Evolutionary conservation across 2,329 filamentous ascomycete genomes (phyloP).

Genomic region (Tolypocladium sp.): DNA sequence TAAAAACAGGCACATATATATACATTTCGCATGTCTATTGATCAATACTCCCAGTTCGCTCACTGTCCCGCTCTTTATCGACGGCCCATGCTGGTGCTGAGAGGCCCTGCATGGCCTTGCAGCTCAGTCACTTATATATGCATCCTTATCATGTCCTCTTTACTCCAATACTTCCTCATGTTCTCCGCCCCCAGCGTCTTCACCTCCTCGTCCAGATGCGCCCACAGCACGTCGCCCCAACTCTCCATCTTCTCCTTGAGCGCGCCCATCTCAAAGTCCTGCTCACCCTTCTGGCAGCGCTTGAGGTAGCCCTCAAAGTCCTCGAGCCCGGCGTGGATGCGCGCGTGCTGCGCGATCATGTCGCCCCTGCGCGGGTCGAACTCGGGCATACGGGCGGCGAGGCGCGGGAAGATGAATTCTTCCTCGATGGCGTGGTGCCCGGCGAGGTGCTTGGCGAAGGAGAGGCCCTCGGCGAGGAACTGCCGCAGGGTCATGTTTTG

Average conservation of each 20-base stretch:
- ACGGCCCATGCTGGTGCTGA: neutral
- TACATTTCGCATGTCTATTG: neutral
- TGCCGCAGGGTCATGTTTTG: slow-evolving; percentile 55
- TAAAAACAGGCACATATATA: neutral
- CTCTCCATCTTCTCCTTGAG: slow-evolving; percentile 65
- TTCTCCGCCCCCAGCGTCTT: slow-evolving; percentile 70
- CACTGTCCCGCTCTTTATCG: slow-evolving; percentile 25
- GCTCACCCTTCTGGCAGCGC: slow-evolving; percentile 53
- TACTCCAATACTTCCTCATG: slow-evolving; percentile 75
- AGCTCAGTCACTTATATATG: slow-evolving; percentile 35
- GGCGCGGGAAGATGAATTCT: slow-evolving; percentile 65
- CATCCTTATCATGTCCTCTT: slow-evolving; percentile 64
- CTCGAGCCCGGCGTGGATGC: slow-evolving; percentile 72
- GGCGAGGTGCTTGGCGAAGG: slow-evolving; percentile 62
- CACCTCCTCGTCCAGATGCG: slow-evolving; percentile 80
- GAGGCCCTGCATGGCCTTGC: neutral
- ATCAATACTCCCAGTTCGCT: neutral
- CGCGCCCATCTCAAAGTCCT: slow-evolving; percentile 43
- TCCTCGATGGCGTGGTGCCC: slow-evolving; percentile 81
- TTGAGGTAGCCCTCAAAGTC: slow-evolving; percentile 56
- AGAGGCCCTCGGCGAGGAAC: slow-evolving; percentile 59
- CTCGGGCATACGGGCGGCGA: slow-evolving; percentile 70
- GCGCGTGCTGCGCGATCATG: slow-evolving; percentile 63
- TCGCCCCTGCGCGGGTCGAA: slow-evolving; percentile 50
- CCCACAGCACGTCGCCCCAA: slow-evolving; percentile 73